A percentile compares a stretch with the other conserved stretches of the same genome.
These are phyloP conservation scores for Moringa oleifera DNA, from an alignment of 345 rosid species.

Conservation along the genomic window DNA sequence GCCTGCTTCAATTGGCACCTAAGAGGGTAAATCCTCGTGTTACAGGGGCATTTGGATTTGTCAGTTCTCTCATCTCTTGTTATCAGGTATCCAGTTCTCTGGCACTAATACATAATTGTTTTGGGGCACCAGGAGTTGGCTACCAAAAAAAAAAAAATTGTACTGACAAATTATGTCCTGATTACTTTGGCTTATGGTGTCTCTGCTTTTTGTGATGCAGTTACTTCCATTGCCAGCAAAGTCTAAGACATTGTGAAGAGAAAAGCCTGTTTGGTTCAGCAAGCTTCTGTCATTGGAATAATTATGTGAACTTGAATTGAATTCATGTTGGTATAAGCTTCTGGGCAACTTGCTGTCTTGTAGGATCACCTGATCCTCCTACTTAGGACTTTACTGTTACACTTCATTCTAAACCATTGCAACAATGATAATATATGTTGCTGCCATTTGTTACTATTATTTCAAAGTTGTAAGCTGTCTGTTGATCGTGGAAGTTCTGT, in stretches of 20 bases:
- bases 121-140: neutral
- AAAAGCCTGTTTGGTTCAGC: slow-evolving; percentile 9
- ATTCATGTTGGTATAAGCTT: slow-evolving; percentile 28
- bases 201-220: slow-evolving; percentile 29
- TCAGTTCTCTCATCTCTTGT: slow-evolving; percentile 82
- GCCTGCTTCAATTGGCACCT: slow-evolving; percentile 87
- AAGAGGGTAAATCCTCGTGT: slow-evolving; percentile 85
- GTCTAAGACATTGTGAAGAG: slow-evolving; percentile 43
- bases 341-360: slow-evolving; percentile 15
- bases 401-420: slow-evolving; percentile 4
- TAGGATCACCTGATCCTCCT: slow-evolving; percentile 12
- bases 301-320: slow-evolving; percentile 16
- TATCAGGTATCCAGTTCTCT: slow-evolving; percentile 59
- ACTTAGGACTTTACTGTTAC: slow-evolving; percentile 13
- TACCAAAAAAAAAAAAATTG: neutral
- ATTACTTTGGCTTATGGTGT: neutral
- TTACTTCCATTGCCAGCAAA: slow-evolving; percentile 62
- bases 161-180: neutral
- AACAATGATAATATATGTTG: neutral
- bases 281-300: slow-evolving; percentile 22
- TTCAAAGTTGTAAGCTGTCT: too few species aligned
- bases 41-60: slow-evolving; percentile 82
- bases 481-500: too few species aligned
- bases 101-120: neutral
- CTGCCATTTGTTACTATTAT: neutral